Base-by-base conservation (phyloP, 139 green algal genomes). In the Gonium pectorale region DNA sequence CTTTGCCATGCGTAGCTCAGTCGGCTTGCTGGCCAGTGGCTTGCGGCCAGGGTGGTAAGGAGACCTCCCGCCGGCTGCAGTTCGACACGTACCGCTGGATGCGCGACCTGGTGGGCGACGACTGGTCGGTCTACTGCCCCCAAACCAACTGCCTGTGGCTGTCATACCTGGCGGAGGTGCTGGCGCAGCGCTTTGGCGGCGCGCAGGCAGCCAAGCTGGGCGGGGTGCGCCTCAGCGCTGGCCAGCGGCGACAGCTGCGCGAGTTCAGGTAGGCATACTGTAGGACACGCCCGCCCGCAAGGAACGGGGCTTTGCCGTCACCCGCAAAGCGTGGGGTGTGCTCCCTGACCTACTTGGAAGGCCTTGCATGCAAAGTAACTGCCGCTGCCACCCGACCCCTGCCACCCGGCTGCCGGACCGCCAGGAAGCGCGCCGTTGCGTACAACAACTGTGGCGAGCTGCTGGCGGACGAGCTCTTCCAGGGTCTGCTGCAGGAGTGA, bases 141-240 rank as follows among this genome's bases (percentile, higher is more conserved):
- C 83, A 86, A 43, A 99, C 96, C n/a, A 99, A 99, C 88, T 91
- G 87, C 41, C 83, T 97, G 31, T 99, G 97, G 97, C 79, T 99
- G 82, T 89, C 96, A 67, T 99, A 99, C 89, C 88, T 99, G 41
- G 93, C 94, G 21, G 95, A 99, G 64, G 93, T 92, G 15, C 75
- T 98, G 62, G 88, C 96, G 89, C 59, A 8, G 67, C 91, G 41
- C 15, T 71, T 60, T 59, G 97, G 98, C 85, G 43, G 33, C 43
- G 46, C 27, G 37, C 64, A 69, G 2, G 37, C 27, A 31, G n/a
- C 67, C n/a, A 54, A 54, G 15, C 13, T 11, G 56, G 22, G 49
- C 27, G 78, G 67, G 35, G 44, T 41, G 40, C 38, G 35, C 27
- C 56, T 85, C 13, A 72, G 38, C 37, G 24, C 79, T 15, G 80